Evolutionary conservation across 805 yeast genomes (phyloP).

Genomic region (Tetrapisispora iriomotensis): DNA sequence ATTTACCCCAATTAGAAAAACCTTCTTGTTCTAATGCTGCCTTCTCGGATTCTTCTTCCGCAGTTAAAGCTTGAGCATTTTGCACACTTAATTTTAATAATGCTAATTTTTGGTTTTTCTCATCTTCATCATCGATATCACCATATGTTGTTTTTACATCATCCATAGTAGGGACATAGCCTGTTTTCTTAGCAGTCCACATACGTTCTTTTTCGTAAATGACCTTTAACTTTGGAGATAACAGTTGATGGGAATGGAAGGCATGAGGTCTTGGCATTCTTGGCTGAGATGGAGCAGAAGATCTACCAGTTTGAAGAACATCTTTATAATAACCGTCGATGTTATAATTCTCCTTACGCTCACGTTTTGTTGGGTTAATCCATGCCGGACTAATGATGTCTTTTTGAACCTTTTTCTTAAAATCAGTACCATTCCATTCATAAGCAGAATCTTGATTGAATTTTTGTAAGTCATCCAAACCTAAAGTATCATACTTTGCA

Average conservation of each 20-base stretch:
- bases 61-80: constrained; percentile 71
- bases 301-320: constrained; percentile 62
- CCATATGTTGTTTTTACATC: constrained; percentile 37
- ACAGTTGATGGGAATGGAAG: constrained; percentile 85
- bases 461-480: constrained; percentile 69
- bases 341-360: constrained; percentile 74
- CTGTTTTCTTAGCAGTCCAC: constrained; percentile 58
- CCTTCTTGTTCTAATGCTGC: constrained; percentile 55
- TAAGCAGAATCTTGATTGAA: constrained; percentile 67
- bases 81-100: constrained; percentile 65
- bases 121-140: constrained; percentile 34
- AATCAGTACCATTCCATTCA: constrained; percentile 83
- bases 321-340: constrained; percentile 82
- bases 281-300: constrained; percentile 46
- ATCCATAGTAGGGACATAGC: constrained; percentile 54
- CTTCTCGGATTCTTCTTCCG: constrained; percentile 63
- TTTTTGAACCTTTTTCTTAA: constrained; percentile 45
- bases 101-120: constrained; percentile 38
- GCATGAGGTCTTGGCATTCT: constrained; percentile 77
- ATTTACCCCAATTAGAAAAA: constrained; percentile 71
- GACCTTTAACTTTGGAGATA: constrained; percentile 64
- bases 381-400: constrained; percentile 49
- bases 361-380: constrained; percentile 82
- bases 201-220: constrained; percentile 75
- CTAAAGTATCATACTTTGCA: constrained; percentile 53